Evolutionary conservation across 2,329 filamentous ascomycete species (phyloP).

Genomic region (Cyanodermella asteris): DNA sequence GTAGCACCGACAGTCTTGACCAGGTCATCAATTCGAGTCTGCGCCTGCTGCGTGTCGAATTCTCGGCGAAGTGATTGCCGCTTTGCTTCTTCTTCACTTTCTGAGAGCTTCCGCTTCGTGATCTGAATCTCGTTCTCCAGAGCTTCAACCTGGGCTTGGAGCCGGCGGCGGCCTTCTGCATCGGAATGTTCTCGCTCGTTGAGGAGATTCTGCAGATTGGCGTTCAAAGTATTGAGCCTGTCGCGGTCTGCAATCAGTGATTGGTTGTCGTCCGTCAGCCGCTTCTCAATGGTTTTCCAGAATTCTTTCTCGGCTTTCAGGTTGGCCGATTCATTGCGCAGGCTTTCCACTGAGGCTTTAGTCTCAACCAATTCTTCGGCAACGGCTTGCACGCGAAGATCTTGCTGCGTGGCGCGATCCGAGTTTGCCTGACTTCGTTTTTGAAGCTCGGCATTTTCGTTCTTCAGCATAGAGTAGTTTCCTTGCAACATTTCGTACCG

Average conservation of each 20-base stretch:
- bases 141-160: conserved; percentile 56
- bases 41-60: conserved; percentile 68
- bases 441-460: conserved; percentile 67
- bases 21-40: conserved; percentile 83
- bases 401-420: conserved; percentile 72
- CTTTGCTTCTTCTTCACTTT: conserved; percentile 67
- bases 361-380: conserved; percentile 84
- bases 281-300: conserved; percentile 81
- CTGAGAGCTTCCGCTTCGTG: conserved; percentile 61
- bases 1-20: conserved; percentile 56
- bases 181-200: conserved; percentile 81
- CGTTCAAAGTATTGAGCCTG: conserved; percentile 60
- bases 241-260: conserved; percentile 62
- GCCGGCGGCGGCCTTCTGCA: conserved; percentile 55
- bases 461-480: conserved; percentile 66
- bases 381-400: conserved; percentile 72
- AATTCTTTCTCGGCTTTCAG: conserved; percentile 86
- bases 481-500: conserved; percentile 75
- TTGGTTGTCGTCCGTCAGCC: conserved; percentile 75
- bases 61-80: conserved; percentile 68
- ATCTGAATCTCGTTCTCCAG: conserved; percentile 59
- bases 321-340: conserved; percentile 78
- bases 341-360: conserved; percentile 58
- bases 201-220: conserved; percentile 67
- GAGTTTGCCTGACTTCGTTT: conserved; percentile 57